Base-by-base conservation (phyloP, 2,329 filamentous ascomycete genomes). In the Penicillium glabrum region DNA sequence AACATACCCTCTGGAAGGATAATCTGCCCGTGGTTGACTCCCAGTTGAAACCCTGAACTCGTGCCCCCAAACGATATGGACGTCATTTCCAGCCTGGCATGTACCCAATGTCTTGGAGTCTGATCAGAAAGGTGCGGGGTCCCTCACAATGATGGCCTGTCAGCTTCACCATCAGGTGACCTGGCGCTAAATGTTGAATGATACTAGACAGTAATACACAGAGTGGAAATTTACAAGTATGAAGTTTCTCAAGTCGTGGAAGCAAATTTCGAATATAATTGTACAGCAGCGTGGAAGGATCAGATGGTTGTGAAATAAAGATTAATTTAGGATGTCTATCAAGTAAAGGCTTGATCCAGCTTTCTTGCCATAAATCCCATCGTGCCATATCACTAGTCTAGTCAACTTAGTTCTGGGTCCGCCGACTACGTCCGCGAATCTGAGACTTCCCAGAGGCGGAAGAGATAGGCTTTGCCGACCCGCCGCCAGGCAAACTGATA, bases 391-490 rank as follows among this genome's bases (percentile, higher is more conserved):
- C 3, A 14, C 2, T 23, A 14, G 39, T 23, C 10, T 13, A 41
- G 13, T 14, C 11, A 5, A 6, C 11, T 41, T 41, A 41, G n/a
- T 21, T 23, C 39, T 23, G n/a, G 10, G n/a, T 9, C n/a, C 9
- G 8, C n/a, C 35, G n/a, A 19, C 39, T 23, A 41, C 19, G 10
- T 21, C 39, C 39, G 39, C 39, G 39, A 41, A 14, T 10, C 39
- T 13, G 19, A 23, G 39, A 41, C 19, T 41, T 23, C 19, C 11
- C 13, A 19, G 53, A 43, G 21, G 23, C 37, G 1, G 46, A 56
- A 6, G 57, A 39, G 23, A 56, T 53, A 39, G 58, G 58, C 26
- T 46, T 50, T 13, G 58, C 58, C 37, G 37, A 26, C 5, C 58
- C 58, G 35, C 58, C 58, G 5, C 58, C 58, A 27, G 48, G 29